phyloP scores from a whole-genome alignment of 441 rosid genomes.

The Bocquillonia castaneifolia region DNA sequence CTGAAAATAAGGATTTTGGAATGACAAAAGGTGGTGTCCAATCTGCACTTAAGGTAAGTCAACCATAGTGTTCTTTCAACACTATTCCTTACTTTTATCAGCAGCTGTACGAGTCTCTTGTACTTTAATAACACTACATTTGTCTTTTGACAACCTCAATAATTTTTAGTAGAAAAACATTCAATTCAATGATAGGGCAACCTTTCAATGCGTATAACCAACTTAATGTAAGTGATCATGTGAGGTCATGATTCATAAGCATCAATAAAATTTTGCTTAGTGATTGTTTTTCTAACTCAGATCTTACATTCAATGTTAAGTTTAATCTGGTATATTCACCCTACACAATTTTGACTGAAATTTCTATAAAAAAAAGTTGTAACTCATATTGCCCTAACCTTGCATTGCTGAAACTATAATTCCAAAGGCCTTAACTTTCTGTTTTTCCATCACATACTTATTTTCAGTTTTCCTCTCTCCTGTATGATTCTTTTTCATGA shows the following conservation, averaged over 20 bases:
- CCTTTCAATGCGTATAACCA: not conserved
- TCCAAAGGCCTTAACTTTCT: not conserved
- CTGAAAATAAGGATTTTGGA: conserved; percentile 36
- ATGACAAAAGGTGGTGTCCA: conserved; percentile 30
- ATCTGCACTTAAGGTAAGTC: conserved; percentile 36
- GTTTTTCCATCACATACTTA: not conserved
- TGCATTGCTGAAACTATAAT: not conserved
- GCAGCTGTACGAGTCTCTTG: conserved; percentile 6
- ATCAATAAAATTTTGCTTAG: not conserved
- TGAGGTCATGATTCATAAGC: not conserved
- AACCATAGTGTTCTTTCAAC: conserved; percentile 1
- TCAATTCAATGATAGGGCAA: not conserved
- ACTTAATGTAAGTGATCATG: not conserved
- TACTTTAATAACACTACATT: not conserved
- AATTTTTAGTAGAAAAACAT: not conserved
- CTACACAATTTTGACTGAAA: not conserved
- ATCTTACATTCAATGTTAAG: not conserved
- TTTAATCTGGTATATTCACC: not conserved
- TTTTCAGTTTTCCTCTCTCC: conserved; percentile 2
- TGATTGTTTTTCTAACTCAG: not conserved
- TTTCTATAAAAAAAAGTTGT: not conserved
- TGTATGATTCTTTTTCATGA: conserved; percentile 4
- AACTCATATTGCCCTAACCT: not conserved
- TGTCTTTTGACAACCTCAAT: not conserved
- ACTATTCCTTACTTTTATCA: not conserved